Conservation (phyloP, 495 filamentous ascomycete species). For the Elasticomyces elasticus region DNA sequence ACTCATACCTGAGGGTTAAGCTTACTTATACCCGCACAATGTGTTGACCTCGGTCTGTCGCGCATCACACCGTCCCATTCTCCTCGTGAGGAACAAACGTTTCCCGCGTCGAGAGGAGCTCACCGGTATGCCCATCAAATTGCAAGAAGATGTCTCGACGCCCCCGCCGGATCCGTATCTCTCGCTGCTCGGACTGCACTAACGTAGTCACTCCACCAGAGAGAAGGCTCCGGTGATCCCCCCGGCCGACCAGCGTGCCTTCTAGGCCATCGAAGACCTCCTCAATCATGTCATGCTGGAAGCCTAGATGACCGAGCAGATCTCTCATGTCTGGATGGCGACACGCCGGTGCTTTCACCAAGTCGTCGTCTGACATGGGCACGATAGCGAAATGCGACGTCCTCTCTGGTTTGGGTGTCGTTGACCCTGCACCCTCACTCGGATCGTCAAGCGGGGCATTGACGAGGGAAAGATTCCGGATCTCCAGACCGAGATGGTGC, state of each 20-base stretch:
- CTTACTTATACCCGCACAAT: too few relatives aligned
- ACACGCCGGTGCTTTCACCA: background rate
- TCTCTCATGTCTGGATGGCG: background rate
- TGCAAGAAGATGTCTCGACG: background rate
- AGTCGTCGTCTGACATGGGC: background rate
- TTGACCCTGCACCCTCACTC: background rate
- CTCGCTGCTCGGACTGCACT: background rate
- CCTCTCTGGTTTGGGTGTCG: background rate
- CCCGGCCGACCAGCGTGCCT: too few relatives aligned
- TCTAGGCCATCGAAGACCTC: background rate
- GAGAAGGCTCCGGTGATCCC: too few relatives aligned
- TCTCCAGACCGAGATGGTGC: background rate
- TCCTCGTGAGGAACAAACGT: background rate
- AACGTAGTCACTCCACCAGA: too few relatives aligned
- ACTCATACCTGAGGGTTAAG: too few relatives aligned
- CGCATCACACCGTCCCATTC: too few relatives aligned
- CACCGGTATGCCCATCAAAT: background rate
- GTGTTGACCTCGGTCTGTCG: too few relatives aligned
- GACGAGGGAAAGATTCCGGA: background rate
- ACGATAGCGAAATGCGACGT: conserved; percentile 2
- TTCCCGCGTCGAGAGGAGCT: background rate
- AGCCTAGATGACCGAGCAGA: background rate
- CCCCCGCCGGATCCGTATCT: background rate
- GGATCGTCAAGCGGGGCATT: background rate
- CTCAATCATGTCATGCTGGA: background rate